phyloP scores from a whole-genome alignment of 164 flowering plant species.

The Taxillus chinensis region DNA sequence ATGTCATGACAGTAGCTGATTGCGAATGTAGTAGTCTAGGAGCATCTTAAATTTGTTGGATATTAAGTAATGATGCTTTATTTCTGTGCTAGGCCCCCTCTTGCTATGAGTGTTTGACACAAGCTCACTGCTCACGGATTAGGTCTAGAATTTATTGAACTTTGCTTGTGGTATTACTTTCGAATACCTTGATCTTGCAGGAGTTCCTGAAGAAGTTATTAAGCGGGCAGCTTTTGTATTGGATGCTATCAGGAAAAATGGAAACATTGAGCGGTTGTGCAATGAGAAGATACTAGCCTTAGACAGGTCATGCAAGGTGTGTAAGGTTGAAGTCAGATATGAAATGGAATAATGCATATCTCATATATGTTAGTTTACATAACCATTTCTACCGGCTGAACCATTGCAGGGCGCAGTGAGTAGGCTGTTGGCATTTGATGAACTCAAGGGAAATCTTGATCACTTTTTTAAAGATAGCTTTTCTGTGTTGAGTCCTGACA shows the following conservation, averaged over 20 bases:
- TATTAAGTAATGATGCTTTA: too few species aligned
- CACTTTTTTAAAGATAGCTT: slow-evolving; percentile 56
- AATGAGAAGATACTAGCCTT: slow-evolving; percentile 37
- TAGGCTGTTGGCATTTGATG: slow-evolving; percentile 60
- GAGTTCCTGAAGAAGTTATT: slow-evolving; percentile 65
- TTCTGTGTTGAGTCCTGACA: slow-evolving; percentile 8
- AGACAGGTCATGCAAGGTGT: slow-evolving; percentile 70
- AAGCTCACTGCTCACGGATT: neutral
- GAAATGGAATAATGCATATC: neutral
- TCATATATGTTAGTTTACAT: neutral
- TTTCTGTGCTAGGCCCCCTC: too few species aligned
- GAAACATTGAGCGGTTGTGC: slow-evolving; percentile 37
- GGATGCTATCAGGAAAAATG: slow-evolving; percentile 27
- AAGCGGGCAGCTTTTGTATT: slow-evolving; percentile 62
- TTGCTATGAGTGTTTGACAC: neutral
- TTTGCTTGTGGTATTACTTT: neutral
- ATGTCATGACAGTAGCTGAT: too few species aligned
- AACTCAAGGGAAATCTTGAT: slow-evolving; percentile 38
- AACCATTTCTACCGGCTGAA: neutral
- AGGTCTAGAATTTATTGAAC: too few species aligned
- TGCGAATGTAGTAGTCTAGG: too few species aligned
- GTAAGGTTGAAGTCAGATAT: neutral
- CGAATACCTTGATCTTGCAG: slow-evolving; percentile 19
- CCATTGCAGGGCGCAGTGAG: slow-evolving; percentile 54
- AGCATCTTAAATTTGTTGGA: too few species aligned